Evolutionary conservation across 345 rosid species (phyloP).

Genomic region (Eucalyptus victrix): DNA sequence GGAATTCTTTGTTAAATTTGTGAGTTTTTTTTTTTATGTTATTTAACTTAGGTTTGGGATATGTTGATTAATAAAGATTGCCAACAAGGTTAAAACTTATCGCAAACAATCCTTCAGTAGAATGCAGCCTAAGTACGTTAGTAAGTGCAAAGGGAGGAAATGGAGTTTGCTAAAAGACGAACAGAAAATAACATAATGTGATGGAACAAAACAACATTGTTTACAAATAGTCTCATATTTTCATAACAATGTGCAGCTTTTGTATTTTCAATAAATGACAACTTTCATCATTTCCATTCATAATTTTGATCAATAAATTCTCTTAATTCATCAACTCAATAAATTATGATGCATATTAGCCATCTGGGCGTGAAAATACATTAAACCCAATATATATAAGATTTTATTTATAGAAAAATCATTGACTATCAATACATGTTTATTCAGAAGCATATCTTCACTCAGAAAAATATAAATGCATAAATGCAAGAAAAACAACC

Average conservation of each 20-base stretch:
- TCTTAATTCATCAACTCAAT: neutral
- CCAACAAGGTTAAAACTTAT: neutral
- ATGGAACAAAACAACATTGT: neutral
- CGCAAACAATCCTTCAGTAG: neutral
- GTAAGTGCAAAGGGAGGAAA: neutral
- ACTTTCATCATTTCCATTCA: neutral
- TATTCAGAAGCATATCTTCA: neutral
- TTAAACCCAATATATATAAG: neutral
- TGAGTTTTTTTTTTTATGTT: neutral
- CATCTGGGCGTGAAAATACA: neutral
- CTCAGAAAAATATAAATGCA: neutral
- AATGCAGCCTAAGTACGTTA: neutral
- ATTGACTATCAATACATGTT: neutral
- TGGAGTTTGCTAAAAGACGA: neutral
- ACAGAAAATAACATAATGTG: neutral
- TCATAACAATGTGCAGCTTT: neutral
- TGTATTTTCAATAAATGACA: neutral
- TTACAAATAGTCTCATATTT: neutral
- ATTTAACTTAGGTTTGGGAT: neutral
- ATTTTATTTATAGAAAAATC: neutral
- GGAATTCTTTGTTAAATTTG: neutral
- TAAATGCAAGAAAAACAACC: neutral
- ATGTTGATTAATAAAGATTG: neutral
- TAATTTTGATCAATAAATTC: neutral
- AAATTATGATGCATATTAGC: neutral